A percentile compares a stretch with the other conserved stretches of the same genome.
Conservation (phyloP, 305 asterid species). For the Ruellia speciosa region DNA sequence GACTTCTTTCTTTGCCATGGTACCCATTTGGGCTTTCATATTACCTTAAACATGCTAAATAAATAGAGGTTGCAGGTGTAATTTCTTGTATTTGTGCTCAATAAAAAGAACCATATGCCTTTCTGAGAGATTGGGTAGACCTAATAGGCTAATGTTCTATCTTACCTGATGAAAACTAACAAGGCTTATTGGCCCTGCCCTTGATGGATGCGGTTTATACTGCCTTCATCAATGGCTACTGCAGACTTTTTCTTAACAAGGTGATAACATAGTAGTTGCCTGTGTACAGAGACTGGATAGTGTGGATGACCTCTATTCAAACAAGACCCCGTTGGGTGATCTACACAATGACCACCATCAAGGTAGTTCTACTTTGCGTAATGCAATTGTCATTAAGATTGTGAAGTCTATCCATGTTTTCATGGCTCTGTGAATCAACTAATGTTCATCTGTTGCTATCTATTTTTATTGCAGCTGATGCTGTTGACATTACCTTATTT, state of each 20-base stretch:
- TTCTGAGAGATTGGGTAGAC: too few relatives aligned
- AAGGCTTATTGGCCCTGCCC: too few relatives aligned
- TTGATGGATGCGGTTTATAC: background rate
- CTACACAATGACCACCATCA: conserved; percentile 52
- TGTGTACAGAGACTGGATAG: conserved; percentile 60
- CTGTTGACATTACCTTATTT: conserved; percentile 59
- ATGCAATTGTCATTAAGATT: conserved; percentile 8
- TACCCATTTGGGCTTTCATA: conserved; percentile 24
- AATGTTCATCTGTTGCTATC: conserved; percentile 15
- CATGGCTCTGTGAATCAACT: conserved; percentile 11
- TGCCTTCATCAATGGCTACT: conserved; percentile 1
- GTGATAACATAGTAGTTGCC: conserved; percentile 18
- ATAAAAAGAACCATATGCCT: background rate
- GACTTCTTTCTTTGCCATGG: conserved; percentile 62
- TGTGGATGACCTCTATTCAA: conserved; percentile 43
- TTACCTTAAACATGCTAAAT: background rate
- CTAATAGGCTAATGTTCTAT: too few relatives aligned
- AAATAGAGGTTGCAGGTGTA: conserved; percentile 7
- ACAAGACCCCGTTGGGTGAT: conserved; percentile 34
- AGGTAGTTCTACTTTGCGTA: conserved; percentile 40
- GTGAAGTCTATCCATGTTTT: conserved; percentile 15
- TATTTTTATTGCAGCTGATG: conserved; percentile 51
- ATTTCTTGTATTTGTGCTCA: conserved; percentile 9
- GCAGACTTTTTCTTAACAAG: background rate
- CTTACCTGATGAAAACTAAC: too few relatives aligned